Evolutionary conservation across 2,329 filamentous ascomycete species (phyloP).

Genomic region (Neopestalotiopsis clavispora): DNA sequence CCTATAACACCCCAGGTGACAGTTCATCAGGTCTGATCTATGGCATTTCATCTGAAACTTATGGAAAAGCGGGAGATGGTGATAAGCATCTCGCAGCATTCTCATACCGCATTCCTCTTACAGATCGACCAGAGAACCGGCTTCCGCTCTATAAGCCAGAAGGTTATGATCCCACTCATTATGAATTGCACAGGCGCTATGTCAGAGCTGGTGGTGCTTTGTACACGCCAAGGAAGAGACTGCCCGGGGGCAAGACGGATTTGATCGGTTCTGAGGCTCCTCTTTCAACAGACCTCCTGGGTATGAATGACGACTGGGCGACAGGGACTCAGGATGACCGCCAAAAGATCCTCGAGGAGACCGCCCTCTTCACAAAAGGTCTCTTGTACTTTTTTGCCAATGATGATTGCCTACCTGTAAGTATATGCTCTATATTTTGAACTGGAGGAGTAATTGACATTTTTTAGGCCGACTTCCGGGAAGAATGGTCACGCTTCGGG

Average conservation of each 20-base stretch:
- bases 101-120: constrained; percentile 27
- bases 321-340: constrained; percentile 20
- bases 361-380: constrained; percentile 24
- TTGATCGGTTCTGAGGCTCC: constrained; percentile 24
- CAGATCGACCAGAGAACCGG: constrained; percentile 23
- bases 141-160: constrained; percentile 24
- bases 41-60: not conserved
- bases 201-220: constrained; percentile 17
- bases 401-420: constrained; percentile 20
- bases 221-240: constrained; percentile 20
- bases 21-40: not conserved
- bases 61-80: constrained; percentile 3
- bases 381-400: constrained; percentile 26
- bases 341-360: constrained; percentile 19
- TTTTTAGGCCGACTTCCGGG: constrained; percentile 21
- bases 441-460: not conserved
- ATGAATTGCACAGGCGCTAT: constrained; percentile 23
- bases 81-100: constrained; percentile 27
- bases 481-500: constrained; percentile 27
- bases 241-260: constrained; percentile 24
- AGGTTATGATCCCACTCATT: constrained; percentile 25
- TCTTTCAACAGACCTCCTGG: constrained; percentile 29
- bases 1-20: constrained; percentile 23
- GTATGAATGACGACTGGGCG: constrained; percentile 25
- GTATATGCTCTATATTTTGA: not conserved